Evolutionary conservation across 2,329 filamentous ascomycete species (phyloP).

Genomic region (Fusarium nisikadoi): DNA sequence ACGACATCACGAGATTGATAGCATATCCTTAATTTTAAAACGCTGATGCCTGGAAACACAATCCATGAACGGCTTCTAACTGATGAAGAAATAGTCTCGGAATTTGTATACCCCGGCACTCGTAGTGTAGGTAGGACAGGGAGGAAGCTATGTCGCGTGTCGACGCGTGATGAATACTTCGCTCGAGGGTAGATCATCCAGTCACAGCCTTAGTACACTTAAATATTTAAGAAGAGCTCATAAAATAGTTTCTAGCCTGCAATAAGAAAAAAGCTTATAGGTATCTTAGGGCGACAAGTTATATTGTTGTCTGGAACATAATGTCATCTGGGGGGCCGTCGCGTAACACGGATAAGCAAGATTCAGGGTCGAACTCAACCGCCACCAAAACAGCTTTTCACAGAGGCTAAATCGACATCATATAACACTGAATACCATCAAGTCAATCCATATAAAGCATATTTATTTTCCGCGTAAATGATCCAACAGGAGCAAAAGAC

Average conservation of each 20-base stretch:
- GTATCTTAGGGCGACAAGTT: fast-evolving
- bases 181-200: background rate
- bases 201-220: fast-evolving
- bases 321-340: background rate
- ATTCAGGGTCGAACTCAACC: background rate
- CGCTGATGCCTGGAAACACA: background rate
- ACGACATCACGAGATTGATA: background rate
- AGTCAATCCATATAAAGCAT: fast-evolving
- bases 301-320: fast-evolving
- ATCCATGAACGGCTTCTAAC: fast-evolving
- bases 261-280: fast-evolving
- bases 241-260: fast-evolving
- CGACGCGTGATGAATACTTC: fast-evolving
- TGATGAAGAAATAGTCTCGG: background rate
- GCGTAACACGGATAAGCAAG: fast-evolving
- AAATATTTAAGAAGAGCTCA: background rate
- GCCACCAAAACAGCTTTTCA: background rate
- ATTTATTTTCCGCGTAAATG: background rate
- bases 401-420: fast-evolving
- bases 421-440: fast-evolving
- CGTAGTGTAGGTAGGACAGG: too few relatives aligned
- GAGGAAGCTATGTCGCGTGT: background rate
- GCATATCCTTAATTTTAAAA: background rate
- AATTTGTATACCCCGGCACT: fast-evolving
- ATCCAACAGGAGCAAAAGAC: background rate